Evolutionary conservation across 2,329 filamentous ascomycete genomes (phyloP), one percentile per base, ranked within the genome.

Genomic region (Neofusicoccum cordaticola): DNA sequence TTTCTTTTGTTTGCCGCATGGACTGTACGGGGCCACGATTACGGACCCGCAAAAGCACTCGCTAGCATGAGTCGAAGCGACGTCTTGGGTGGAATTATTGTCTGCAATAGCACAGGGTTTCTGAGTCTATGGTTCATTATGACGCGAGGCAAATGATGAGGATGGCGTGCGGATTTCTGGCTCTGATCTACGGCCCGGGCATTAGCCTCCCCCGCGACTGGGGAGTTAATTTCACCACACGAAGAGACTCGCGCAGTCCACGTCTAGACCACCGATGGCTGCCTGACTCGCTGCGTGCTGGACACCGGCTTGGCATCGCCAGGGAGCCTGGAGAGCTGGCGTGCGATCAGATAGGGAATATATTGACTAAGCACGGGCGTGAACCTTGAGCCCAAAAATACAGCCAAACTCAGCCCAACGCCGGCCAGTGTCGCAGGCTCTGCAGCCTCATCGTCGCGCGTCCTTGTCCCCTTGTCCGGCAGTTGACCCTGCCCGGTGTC

Each of bases 301-400:
- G 56, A 47, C 11, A 17, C 2, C 4, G 27, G 41, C 56, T 60
- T 60, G 42, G 56, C 42, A 47, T 47, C 11, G 56, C 41, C 35
- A 42, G 41, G 41, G 31, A 22, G 31, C 47, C 6, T 13, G 13
- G 22, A n/a, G 12, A 34, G 27, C 4, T 8, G 8, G 47, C 11
- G 27, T n/a, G 22, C 22, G 47, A 35, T 31, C 15, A 17, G 52
- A n/a, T 15, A 15, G 41, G 22, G 22, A 19, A 13, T 47, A 34
- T 47, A 44, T 60, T 60, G 56, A 60, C 56, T 60, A 60, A 60
- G 56, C 56, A 47, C 52, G 31, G 41, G 56, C 56, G n/a, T 60
- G 15, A 60, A 60, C 41, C 42, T 60, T 60, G 56, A 22, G 41
- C 41, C 56, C 41, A 60, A 47, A 44, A 47, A 47, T 60, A 47